Percentiles rank a stretch among this genome's conserved stretches.
Evolutionary conservation across 257 asterid species (phyloP).

Genomic region (Nicotiana tabacum): DNA sequence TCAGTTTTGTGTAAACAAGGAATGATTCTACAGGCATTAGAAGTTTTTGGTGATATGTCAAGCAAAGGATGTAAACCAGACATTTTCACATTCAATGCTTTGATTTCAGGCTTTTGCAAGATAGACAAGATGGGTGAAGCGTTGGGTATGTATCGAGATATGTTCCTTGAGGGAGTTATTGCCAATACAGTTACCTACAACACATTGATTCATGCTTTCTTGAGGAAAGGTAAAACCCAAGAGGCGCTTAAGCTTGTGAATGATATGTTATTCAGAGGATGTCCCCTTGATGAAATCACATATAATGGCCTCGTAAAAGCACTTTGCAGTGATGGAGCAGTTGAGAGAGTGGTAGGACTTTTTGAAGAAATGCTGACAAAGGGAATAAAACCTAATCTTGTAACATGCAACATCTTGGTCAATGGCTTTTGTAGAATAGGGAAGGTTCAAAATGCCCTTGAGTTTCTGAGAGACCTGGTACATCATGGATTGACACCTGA

Average conservation of each 20-base stretch:
- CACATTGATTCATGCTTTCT: conserved; percentile 61
- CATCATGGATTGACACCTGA: conserved; percentile 74
- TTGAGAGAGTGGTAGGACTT: conserved; percentile 66
- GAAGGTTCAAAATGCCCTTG: conserved; percentile 53
- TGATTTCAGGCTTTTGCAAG: conserved; percentile 63
- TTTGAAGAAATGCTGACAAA: conserved; percentile 69
- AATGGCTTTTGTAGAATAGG: conserved; percentile 26
- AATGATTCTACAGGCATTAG: conserved; percentile 49
- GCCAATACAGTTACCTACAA: conserved; percentile 80
- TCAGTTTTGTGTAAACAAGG: conserved; percentile 71
- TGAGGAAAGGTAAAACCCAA: conserved; percentile 43
- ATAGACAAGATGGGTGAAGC: conserved; percentile 64
- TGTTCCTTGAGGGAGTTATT: conserved; percentile 76
- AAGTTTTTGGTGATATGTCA: conserved; percentile 40
- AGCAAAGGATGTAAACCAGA: conserved; percentile 65
- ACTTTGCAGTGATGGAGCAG: conserved; percentile 64
- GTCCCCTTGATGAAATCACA: conserved; percentile 61
- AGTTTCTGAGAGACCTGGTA: conserved; percentile 61
- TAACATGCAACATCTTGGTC: conserved; percentile 53
- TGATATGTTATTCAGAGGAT: conserved; percentile 82
- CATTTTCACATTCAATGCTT: conserved; percentile 60
- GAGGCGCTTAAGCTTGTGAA: conserved; percentile 70
- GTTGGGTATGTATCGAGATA: conserved; percentile 48
- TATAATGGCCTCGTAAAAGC: conserved; percentile 65
- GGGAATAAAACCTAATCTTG: conserved; percentile 41